phyloP scores from a whole-genome alignment of 1,139 yeast species.

The Lodderomyces theae region DNA sequence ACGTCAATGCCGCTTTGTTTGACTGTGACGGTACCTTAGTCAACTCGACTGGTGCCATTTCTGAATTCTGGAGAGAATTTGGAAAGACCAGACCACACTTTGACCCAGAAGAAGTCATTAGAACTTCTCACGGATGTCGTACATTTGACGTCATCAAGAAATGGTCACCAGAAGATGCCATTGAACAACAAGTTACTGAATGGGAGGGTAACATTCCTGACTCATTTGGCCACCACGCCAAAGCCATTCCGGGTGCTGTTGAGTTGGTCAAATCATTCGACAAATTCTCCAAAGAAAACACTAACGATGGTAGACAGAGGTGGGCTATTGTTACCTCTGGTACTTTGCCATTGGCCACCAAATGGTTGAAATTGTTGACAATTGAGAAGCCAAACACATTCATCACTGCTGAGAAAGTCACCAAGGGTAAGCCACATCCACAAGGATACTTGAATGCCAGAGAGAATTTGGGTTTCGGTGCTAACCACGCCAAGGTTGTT shows the following conservation, averaged over 20 bases:
- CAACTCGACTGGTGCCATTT: slow-evolving; percentile 78
- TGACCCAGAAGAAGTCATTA: slow-evolving; percentile 66
- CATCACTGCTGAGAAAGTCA: slow-evolving; percentile 77
- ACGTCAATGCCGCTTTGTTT: slow-evolving; percentile 56
- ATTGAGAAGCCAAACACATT: slow-evolving; percentile 66
- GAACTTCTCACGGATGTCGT: slow-evolving; percentile 80
- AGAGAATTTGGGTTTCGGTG: slow-evolving; percentile 53
- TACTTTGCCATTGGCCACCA: slow-evolving; percentile 69
- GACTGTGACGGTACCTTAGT: slow-evolving; percentile 87
- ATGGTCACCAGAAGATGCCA: slow-evolving; percentile 75
- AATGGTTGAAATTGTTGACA: slow-evolving; percentile 71
- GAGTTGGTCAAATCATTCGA: slow-evolving; percentile 59
- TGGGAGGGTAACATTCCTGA: slow-evolving; percentile 73
- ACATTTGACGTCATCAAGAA: slow-evolving; percentile 73
- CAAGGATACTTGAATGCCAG: slow-evolving; percentile 73
- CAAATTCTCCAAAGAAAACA: slow-evolving; percentile 36
- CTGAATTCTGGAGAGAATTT: slow-evolving; percentile 75
- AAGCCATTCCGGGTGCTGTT: slow-evolving; percentile 72
- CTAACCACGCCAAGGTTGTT: slow-evolving; percentile 48
- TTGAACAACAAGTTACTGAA: slow-evolving; percentile 60
- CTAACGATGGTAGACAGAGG: slow-evolving; percentile 45
- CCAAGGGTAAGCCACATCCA: slow-evolving; percentile 81
- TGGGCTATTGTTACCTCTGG: slow-evolving; percentile 91
- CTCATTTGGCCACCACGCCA: slow-evolving; percentile 67
- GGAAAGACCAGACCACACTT: slow-evolving; percentile 69